phyloP scores from a whole-genome alignment of 2,329 filamentous ascomycete genomes.

The Botrytis galanthina region DNA sequence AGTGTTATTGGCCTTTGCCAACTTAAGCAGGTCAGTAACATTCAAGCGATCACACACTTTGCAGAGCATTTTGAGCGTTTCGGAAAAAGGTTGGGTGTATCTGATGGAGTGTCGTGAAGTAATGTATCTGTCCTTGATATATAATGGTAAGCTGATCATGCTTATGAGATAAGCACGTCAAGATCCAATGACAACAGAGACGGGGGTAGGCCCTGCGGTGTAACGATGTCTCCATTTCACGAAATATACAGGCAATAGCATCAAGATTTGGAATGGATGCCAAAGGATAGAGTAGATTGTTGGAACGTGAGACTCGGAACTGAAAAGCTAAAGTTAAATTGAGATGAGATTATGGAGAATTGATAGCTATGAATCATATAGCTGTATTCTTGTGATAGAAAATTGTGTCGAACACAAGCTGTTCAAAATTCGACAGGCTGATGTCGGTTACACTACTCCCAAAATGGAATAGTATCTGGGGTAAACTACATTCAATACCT shows the following conservation, averaged over 20 bases:
- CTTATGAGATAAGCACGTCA: background rate
- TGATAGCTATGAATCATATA: too few relatives aligned
- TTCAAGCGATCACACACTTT: background rate
- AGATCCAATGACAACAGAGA: background rate
- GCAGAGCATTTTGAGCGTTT: background rate
- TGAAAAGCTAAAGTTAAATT: too few relatives aligned
- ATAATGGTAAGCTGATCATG: background rate
- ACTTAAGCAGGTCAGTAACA: background rate
- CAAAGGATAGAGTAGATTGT: accelerated
- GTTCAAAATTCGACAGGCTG: background rate
- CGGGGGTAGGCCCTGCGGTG: background rate
- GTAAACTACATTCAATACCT: too few relatives aligned
- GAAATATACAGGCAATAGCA: background rate
- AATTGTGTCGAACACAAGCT: too few relatives aligned
- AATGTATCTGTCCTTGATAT: background rate
- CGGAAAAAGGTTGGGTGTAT: background rate
- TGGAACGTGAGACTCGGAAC: background rate
- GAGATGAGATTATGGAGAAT: background rate
- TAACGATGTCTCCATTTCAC: background rate
- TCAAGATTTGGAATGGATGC: accelerated
- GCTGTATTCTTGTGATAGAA: too few relatives aligned
- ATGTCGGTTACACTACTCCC: background rate
- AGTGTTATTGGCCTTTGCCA: background rate
- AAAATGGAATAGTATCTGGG: too few relatives aligned
- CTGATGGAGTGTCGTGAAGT: background rate